phyloP scores from a whole-genome alignment of 2,329 filamentous ascomycete genomes.

The Blastomyces parvus region DNA sequence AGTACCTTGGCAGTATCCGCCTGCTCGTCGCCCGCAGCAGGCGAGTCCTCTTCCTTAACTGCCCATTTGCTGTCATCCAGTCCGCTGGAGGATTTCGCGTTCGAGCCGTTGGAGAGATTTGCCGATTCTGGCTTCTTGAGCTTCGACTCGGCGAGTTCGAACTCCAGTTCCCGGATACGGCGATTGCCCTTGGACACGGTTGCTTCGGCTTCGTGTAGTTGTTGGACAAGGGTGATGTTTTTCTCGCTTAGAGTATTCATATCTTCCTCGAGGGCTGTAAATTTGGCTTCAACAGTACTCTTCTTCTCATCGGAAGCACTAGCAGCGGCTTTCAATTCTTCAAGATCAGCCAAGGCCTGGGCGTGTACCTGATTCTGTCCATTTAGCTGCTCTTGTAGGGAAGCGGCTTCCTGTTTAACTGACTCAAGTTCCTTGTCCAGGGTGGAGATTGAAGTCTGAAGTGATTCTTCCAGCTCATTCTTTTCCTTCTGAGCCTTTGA shows the following conservation, averaged over 20 bases:
- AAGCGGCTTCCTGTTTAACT: constrained; percentile 56
- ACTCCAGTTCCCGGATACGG: constrained; percentile 19
- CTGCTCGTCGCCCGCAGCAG: constrained; percentile 21
- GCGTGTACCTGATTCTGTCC: constrained; percentile 30
- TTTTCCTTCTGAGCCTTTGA: constrained; percentile 36
- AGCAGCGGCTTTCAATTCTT: constrained; percentile 11
- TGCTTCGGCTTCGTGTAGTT: constrained; percentile 17
- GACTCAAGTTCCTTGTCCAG: constrained; percentile 67
- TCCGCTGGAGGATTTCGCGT: constrained; percentile 19
- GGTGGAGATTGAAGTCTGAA: constrained; percentile 22
- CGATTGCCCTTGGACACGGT: constrained; percentile 21
- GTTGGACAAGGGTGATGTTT: constrained; percentile 16
- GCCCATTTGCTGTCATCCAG: constrained; percentile 37
- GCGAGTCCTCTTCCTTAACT: constrained; percentile 15
- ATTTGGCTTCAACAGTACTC: constrained; percentile 27
- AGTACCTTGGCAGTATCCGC: constrained; percentile 14
- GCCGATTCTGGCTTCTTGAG: constrained; percentile 10
- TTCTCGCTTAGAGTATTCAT: constrained; percentile 19
- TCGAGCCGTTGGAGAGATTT: constrained; percentile 16
- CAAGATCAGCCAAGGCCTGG: constrained; percentile 31
- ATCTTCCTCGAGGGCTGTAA: constrained; percentile 29
- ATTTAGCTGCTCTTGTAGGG: constrained; percentile 46
- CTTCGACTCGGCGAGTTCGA: constrained; percentile 13
- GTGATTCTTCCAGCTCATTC: constrained; percentile 37
- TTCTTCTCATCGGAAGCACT: constrained; percentile 10